Base-by-base conservation (phyloP, 371 early-diverging fungal genomes). In the Mycotypha africana region DNA sequence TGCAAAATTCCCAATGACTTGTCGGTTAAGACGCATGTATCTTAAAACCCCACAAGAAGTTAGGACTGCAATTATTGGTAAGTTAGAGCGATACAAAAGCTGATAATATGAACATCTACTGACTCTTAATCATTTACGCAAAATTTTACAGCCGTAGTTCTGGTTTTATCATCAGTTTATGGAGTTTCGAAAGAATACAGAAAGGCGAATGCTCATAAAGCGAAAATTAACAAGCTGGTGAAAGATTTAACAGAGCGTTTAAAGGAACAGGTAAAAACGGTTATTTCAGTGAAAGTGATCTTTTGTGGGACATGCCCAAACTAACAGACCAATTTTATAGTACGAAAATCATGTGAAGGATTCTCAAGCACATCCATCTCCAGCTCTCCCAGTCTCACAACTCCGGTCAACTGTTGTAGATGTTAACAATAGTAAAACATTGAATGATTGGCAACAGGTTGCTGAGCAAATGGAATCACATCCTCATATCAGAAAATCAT, bases 361-460 rank as follows among this genome's bases (percentile, higher is more conserved):
- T 5, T 32, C 49, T 14, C 8, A 20, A 4, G 9, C 24, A 14
- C 28, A 45, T 28, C 34, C 38, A 12, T 25, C 39, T 22, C 45
- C 53, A n/a, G 32, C 42, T 4, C 2, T 58, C 4, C 21, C 52
- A 16, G 52, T 39, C 1, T 28, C 51, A 10, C 31, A 47, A 11
- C 21, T 57, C 14, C 36, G 52, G 19, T 26, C 51, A 0, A 19
- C 16, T 11, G 15, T 47, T 15, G 32, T 57, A 1, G 47, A 57
- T 39, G 31, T 51, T 1, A 46, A 51, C 25, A 26, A 57, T 14
- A 10, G 32, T 16, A 28, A 40, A 17, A 51, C 51, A 2, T 40
- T 52, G 20, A 17, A 24, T 4, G 58, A 58, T 10, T 58, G 58
- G 58, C 40, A 44, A 7, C 25, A 28, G 1, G 58, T 58, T 6